Conservation (phyloP, 257 asterid genomes). For the Solanum boliviense region DNA sequence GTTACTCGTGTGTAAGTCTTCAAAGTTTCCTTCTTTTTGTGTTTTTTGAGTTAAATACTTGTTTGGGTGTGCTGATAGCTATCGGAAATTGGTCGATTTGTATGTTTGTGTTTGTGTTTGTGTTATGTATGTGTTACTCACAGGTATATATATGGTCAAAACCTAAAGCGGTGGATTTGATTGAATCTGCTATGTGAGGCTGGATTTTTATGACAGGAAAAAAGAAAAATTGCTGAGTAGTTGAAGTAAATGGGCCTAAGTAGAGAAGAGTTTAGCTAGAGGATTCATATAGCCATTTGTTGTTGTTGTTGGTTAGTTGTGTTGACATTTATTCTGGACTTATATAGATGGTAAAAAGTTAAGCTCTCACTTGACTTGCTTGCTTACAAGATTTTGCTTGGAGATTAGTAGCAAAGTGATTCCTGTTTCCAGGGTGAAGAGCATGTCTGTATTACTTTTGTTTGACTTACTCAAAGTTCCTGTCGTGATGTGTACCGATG, state of each 20-base stretch:
- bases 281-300: not conserved
- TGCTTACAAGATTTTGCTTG: not conserved
- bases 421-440: not conserved
- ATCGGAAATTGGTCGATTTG: not conserved
- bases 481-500: not conserved
- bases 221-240: not conserved
- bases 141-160: not conserved
- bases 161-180: not conserved
- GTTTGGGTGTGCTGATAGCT: not conserved
- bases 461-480: not conserved
- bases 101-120: not conserved
- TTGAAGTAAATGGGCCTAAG: not conserved
- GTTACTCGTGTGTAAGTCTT: constrained; percentile 31
- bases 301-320: not conserved
- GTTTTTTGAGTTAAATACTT: not conserved
- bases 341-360: not conserved
- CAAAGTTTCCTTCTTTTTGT: not conserved
- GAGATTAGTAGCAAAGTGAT: not conserved
- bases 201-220: not conserved
- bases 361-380: not conserved
- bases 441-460: not conserved
- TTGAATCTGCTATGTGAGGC: not conserved
- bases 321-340: not conserved
- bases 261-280: not conserved
- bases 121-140: not conserved